A percentile compares a stretch with the other conserved stretches of the same genome.
phyloP scores from a whole-genome alignment of 768 basidiomycete genomes.

The Termitomyces sp. region DNA sequence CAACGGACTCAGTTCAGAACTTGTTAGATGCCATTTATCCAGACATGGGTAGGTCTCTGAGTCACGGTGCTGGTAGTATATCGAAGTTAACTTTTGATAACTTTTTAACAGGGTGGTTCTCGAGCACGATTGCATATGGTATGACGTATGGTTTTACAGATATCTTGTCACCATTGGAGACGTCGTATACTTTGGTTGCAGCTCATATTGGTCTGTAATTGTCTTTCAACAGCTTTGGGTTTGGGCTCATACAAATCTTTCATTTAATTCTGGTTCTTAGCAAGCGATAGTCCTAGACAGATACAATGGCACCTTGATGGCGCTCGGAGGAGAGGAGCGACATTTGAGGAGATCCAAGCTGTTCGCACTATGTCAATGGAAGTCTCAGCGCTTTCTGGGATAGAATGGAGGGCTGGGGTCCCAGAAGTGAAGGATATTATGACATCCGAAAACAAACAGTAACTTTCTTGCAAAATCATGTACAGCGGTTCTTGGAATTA shows the following conservation, averaged over 20 bases:
- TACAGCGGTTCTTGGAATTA: neutral
- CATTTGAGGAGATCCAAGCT: slow-evolving; percentile 43
- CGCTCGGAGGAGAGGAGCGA: slow-evolving; percentile 50
- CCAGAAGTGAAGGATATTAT: slow-evolving; percentile 33
- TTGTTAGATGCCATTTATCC: slow-evolving; percentile 51
- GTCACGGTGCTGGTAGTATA: neutral
- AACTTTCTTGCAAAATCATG: neutral
- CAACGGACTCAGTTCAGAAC: slow-evolving; percentile 38
- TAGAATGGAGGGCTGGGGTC: slow-evolving; percentile 47
- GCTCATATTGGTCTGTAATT: slow-evolving; percentile 36
- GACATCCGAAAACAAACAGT: neutral
- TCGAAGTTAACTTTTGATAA: neutral
- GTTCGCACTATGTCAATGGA: slow-evolving; percentile 51
- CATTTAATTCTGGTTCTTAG: slow-evolving; percentile 9
- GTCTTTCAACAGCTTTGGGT: neutral
- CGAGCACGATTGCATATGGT: slow-evolving; percentile 51
- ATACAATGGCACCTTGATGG: slow-evolving; percentile 61
- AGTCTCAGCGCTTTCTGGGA: slow-evolving; percentile 39
- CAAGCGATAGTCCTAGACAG: slow-evolving; percentile 56
- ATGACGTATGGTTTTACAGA: slow-evolving; percentile 44
- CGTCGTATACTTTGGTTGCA: slow-evolving; percentile 55
- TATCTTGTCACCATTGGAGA: slow-evolving; percentile 44
- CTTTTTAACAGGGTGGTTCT: slow-evolving; percentile 42
- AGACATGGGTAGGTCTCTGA: slow-evolving; percentile 46
- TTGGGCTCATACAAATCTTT: neutral